These are phyloP conservation scores for Clarireedia paspali DNA, from an alignment of 2,329 filamentous ascomycete genomes.

Conservation along the genomic window DNA sequence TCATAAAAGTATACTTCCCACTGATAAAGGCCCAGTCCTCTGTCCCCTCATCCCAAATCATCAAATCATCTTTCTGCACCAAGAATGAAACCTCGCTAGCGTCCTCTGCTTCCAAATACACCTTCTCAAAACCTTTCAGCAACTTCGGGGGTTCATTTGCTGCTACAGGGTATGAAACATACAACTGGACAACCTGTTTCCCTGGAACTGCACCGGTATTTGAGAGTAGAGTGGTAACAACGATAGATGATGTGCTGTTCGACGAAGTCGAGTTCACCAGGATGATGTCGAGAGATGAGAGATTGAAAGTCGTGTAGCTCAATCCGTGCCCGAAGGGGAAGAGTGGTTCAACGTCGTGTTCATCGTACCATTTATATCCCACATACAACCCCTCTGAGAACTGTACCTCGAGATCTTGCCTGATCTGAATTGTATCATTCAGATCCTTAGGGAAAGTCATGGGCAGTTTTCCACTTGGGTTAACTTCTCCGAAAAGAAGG, in stretches of 20 bases:
- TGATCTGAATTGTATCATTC: slow-evolving; percentile 37
- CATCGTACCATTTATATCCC: slow-evolving; percentile 57
- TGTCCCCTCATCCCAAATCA: slow-evolving; percentile 35
- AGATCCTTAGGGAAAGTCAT: slow-evolving; percentile 43
- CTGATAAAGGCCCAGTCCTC: slow-evolving; percentile 33
- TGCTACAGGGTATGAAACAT: slow-evolving; percentile 7
- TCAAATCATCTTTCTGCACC: slow-evolving; percentile 27
- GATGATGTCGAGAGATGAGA: background rate
- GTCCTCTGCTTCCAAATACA: background rate
- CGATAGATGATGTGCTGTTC: background rate
- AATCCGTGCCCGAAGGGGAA: slow-evolving; percentile 54
- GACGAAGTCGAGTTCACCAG: background rate
- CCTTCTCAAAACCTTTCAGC: slow-evolving; percentile 11
- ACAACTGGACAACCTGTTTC: slow-evolving; percentile 12
- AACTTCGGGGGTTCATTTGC: slow-evolving; percentile 2
- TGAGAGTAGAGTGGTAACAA: background rate
- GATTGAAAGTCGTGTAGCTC: slow-evolving; percentile 4
- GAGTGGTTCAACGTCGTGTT: slow-evolving; percentile 41
- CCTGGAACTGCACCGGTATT: background rate
- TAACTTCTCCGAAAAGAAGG: slow-evolving; percentile 51
- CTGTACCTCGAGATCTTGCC: slow-evolving; percentile 45
- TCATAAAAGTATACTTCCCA: slow-evolving; percentile 26
- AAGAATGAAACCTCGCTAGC: background rate
- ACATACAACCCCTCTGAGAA: slow-evolving; percentile 59
- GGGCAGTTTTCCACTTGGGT: slow-evolving; percentile 53